A percentile compares a stretch with the other conserved stretches of the same genome.
Conservation (phyloP, 495 filamentous ascomycete genomes). For the Amniculicola lignicola region DNA sequence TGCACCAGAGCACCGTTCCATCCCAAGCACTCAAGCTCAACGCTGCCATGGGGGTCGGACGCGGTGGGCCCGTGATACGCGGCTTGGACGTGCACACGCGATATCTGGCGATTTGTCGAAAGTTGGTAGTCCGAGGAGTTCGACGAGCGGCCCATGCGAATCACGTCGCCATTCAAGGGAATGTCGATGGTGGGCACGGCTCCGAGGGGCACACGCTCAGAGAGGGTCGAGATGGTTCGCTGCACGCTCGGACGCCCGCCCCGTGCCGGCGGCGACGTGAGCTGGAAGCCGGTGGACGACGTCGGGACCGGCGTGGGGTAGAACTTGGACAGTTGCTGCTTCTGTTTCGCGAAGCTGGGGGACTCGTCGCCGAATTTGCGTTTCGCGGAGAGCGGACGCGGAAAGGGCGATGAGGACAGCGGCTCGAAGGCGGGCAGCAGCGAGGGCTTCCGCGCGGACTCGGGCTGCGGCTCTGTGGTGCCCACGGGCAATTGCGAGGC, state of each 20-base stretch:
- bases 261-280: slow-evolving; percentile 78
- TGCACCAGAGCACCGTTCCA: slow-evolving; percentile 96
- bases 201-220: slow-evolving; percentile 81
- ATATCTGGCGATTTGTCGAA: slow-evolving; percentile 85
- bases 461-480: slow-evolving; percentile 7
- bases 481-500: slow-evolving; percentile 16
- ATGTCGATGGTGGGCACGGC: slow-evolving; percentile 77
- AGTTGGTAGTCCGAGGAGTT: slow-evolving; percentile 89
- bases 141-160: slow-evolving; percentile 88
- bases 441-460: slow-evolving; percentile 47
- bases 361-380: slow-evolving; percentile 40
- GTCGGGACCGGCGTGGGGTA: slow-evolving; percentile 92
- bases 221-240: slow-evolving; percentile 64
- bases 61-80: slow-evolving; percentile 66
- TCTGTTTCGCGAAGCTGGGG: slow-evolving; percentile 66
- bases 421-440: slow-evolving; percentile 93
- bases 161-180: slow-evolving; percentile 72
- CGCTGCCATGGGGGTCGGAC: slow-evolving; percentile 52
- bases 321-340: slow-evolving; percentile 64
- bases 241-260: slow-evolving; percentile 53
- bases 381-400: slow-evolving; percentile 48
- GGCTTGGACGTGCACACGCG: slow-evolving; percentile 87
- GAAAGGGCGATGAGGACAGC: slow-evolving; percentile 78
- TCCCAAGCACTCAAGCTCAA: slow-evolving; percentile 85
- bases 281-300: slow-evolving; percentile 86